Base-by-base conservation (phyloP, 2,329 filamentous ascomycete genomes). In the Hymenoscyphus salicellus region DNA sequence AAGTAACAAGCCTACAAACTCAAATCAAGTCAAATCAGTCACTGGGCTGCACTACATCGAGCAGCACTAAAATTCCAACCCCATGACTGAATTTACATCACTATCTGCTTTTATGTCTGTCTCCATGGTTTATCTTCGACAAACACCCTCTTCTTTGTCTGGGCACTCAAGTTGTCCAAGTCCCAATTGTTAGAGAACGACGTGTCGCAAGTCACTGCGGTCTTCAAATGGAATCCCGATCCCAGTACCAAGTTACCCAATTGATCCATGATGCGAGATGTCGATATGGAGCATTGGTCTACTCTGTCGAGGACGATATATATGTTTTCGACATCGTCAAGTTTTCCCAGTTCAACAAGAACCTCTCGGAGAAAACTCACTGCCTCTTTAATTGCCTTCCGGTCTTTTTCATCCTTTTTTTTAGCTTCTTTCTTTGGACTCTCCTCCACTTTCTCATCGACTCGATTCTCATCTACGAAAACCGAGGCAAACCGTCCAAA, bases 261-360 rank as follows among this genome's bases (percentile, higher is more conserved):
- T 17, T 55, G 52, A 30, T 55, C 28, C 52, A 55, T 55, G 23
- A 55, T 30, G 14, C 52, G 52, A 20, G 23, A 26, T 20, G 28
- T 16, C 8, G 52, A 26, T 26, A 28, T 23, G n/a, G 52, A 55
- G 58, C 58, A 60, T 14, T 60, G 33, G 20, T 43, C 58, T 17
- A 59, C 28, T 36, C 57, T 43, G 41, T 60, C 58, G 16, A 60
- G 5, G 3, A 46, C n/a, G 6, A 60, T 60, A 28, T 46, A 60
- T 23, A 33, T 60, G 33, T 26, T 60, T 30, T 41, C 36, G 36
- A 46, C n/a, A 5, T 26, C 33, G 5, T 46, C 1, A 43, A n/a
- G 26, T 7, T 28, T 30, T n/a, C 28, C 28, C 8, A 55, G 52
- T 28, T 55, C 52, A 28, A 55, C 10, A 23, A 60, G 36, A 3